Conservation (phyloP, 441 rosid species). For the Croton setiger region DNA sequence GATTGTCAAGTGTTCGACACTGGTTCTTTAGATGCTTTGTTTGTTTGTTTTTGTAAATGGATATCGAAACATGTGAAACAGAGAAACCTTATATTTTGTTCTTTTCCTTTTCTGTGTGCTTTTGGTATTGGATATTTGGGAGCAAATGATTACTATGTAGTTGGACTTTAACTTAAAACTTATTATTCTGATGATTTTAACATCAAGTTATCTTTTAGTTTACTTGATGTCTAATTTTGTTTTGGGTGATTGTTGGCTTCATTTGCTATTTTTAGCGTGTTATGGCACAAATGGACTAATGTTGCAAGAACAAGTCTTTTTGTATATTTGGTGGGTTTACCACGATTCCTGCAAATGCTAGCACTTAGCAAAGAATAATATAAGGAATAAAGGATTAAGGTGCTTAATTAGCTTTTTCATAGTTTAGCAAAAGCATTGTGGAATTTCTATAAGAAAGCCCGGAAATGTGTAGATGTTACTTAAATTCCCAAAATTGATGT, state of each 20-base stretch:
- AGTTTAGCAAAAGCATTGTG: neutral
- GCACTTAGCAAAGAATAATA: too few species aligned
- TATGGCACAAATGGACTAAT: neutral
- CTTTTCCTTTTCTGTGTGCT: neutral
- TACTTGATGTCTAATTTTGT: neutral
- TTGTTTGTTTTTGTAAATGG: conserved; percentile 22
- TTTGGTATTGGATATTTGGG: neutral
- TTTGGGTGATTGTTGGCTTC: neutral
- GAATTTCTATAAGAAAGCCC: neutral
- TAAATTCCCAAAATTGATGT: neutral
- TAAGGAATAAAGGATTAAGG: too few species aligned
- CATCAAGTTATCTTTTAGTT: too few species aligned
- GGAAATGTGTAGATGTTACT: neutral
- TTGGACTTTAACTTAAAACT: neutral
- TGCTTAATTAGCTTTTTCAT: neutral
- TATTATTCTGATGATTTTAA: too few species aligned
- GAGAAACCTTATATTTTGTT: conserved; percentile 6
- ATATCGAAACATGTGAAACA: conserved; percentile 13
- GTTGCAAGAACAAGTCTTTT: neutral
- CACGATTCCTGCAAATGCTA: neutral
- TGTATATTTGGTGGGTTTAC: neutral
- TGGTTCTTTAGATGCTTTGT: conserved; percentile 17
- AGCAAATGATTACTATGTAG: neutral
- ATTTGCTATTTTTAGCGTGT: neutral
- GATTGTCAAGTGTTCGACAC: conserved; percentile 11